A percentile compares a stretch with the other conserved stretches of the same genome.
Evolutionary conservation across 164 flowering plant genomes (phyloP).

Genomic region (Hamamelis virginiana): DNA sequence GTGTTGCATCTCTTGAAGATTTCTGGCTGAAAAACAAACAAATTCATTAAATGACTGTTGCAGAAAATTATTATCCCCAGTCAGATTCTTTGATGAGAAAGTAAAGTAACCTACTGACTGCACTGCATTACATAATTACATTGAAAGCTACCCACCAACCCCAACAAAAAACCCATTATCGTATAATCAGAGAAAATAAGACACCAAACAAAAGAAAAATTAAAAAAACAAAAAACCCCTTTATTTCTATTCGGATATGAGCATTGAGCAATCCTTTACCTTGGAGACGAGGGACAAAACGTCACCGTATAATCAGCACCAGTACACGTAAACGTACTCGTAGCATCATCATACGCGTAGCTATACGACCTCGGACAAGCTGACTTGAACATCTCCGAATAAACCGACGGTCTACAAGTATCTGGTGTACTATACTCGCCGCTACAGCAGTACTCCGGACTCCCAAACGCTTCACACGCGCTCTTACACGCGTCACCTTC

Average conservation of each 20-base stretch:
- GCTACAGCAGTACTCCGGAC: slow-evolving; percentile 73
- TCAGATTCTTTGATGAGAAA: neutral
- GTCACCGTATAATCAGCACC: slow-evolving; percentile 68
- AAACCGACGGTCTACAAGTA: slow-evolving; percentile 57
- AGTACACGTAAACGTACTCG: slow-evolving; percentile 65
- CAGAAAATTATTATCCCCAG: neutral
- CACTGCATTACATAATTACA: neutral
- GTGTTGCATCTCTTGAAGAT: slow-evolving; percentile 39
- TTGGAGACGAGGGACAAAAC: slow-evolving; percentile 62
- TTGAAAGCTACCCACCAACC: slow-evolving; percentile 6
- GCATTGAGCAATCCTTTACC: slow-evolving; percentile 30
- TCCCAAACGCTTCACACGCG: slow-evolving; percentile 82
- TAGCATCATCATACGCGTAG: slow-evolving; percentile 74
- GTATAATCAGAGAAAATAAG: neutral
- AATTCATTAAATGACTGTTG: neutral
- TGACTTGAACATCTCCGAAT: slow-evolving; percentile 65
- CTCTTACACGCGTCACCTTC: slow-evolving; percentile 74
- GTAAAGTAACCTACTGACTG: neutral
- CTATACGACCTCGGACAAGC: slow-evolving; percentile 72
- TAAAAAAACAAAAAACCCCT: neutral
- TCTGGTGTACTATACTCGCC: slow-evolving; percentile 58
- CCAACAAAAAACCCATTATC: neutral
- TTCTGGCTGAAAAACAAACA: slow-evolving; percentile 39
- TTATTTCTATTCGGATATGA: too few relatives aligned
- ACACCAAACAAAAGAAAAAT: neutral